Conservation (phyloP, 106 monocot species). For the Dendrobium huoshanense region DNA sequence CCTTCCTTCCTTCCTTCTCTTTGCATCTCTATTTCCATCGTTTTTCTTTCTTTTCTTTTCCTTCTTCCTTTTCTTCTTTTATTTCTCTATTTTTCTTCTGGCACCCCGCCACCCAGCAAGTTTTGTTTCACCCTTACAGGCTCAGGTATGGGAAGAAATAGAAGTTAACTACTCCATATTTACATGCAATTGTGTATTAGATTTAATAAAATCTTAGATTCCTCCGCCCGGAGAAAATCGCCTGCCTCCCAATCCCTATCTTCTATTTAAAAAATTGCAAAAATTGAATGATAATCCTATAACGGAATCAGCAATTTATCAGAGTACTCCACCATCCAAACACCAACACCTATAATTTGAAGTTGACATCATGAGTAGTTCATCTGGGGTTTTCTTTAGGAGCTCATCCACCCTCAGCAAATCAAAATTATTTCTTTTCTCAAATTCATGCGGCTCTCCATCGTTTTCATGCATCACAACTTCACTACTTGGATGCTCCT, state of each 20-base stretch:
- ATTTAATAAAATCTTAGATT: too few relatives aligned
- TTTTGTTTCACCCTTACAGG: too few relatives aligned
- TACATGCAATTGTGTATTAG: too few relatives aligned
- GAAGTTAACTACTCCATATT: too few relatives aligned
- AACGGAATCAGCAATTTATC: not conserved
- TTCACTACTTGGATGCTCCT: slow-evolving; percentile 7
- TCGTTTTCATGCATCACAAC: not conserved
- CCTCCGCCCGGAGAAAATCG: too few relatives aligned
- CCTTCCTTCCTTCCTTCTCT: too few relatives aligned
- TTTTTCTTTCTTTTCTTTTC: too few relatives aligned
- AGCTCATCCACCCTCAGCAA: slow-evolving; percentile 3
- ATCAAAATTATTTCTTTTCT: slow-evolving; percentile 7
- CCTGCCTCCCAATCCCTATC: not conserved
- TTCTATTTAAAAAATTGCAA: not conserved
- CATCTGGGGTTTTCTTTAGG: slow-evolving; percentile 11
- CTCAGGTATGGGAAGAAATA: too few relatives aligned
- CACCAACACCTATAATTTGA: slow-evolving; percentile 18
- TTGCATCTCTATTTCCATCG: too few relatives aligned
- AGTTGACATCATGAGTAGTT: slow-evolving; percentile 11
- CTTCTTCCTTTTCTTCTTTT: too few relatives aligned
- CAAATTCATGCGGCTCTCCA: not conserved
- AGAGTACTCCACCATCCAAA: not conserved
- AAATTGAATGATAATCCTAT: not conserved
- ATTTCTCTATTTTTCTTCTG: too few relatives aligned
- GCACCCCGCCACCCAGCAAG: too few relatives aligned